phyloP scores from a whole-genome alignment of 257 asterid genomes.

The Parsonsia alboflavescens region DNA sequence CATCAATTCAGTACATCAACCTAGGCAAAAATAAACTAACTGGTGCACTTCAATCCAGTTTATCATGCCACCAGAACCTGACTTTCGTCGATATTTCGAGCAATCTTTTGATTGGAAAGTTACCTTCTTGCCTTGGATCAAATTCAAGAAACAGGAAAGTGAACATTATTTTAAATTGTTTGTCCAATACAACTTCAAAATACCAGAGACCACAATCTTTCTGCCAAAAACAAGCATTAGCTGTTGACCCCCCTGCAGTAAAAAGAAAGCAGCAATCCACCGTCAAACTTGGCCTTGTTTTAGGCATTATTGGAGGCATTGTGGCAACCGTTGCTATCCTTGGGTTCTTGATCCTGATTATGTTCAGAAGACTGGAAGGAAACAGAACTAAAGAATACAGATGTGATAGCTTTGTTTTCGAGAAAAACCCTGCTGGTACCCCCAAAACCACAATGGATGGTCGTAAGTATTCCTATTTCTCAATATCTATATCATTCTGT shows the following conservation, averaged over 20 bases:
- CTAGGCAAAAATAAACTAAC: constrained; percentile 61
- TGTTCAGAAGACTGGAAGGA: constrained; percentile 37
- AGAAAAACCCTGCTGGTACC: constrained; percentile 39
- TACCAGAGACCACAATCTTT: constrained; percentile 54
- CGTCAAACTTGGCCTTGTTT: constrained; percentile 65
- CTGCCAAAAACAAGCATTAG: constrained; percentile 87
- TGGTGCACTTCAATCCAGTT: constrained; percentile 52
- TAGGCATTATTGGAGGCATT: constrained; percentile 61
- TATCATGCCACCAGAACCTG: constrained; percentile 51
- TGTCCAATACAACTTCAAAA: constrained; percentile 56
- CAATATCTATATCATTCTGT: not conserved
- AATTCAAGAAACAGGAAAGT: constrained; percentile 48
- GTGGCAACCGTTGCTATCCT: constrained; percentile 39
- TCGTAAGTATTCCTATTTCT: constrained; percentile 39
- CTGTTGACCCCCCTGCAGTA: constrained; percentile 63
- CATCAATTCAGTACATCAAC: constrained; percentile 44
- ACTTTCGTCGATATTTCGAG: constrained; percentile 64
- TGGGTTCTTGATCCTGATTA: constrained; percentile 45
- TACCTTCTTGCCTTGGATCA: constrained; percentile 72
- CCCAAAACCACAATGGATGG: constrained; percentile 38
- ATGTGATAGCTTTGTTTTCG: constrained; percentile 50
- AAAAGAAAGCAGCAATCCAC: constrained; percentile 29
- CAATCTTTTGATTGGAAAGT: constrained; percentile 67
- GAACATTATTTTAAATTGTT: constrained; percentile 55
- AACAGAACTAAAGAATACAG: constrained; percentile 36